phyloP scores from a whole-genome alignment of 495 filamentous ascomycete genomes.

The Annulohypoxylon bovei region DNA sequence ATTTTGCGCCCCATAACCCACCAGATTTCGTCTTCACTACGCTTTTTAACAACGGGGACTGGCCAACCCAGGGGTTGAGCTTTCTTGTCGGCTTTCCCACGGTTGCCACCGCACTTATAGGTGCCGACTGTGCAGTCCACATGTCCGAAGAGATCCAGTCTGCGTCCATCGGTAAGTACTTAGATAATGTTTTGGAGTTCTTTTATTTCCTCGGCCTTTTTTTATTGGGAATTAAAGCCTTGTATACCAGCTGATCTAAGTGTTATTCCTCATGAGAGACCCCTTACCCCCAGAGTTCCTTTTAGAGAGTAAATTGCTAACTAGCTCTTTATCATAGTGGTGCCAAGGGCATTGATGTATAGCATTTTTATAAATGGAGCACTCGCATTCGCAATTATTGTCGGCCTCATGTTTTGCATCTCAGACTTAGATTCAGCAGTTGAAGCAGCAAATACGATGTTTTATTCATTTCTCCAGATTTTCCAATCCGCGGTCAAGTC shows the following conservation, averaged over 20 bases:
- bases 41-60: slow-evolving; percentile 59
- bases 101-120: slow-evolving; percentile 34
- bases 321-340: slow-evolving; percentile 33
- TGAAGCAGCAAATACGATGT: slow-evolving; percentile 32
- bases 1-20: slow-evolving; percentile 54
- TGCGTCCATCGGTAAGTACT: not conserved
- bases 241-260: not conserved
- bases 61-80: slow-evolving; percentile 51
- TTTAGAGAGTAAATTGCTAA: not conserved
- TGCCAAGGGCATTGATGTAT: slow-evolving; percentile 59
- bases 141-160: slow-evolving; percentile 66
- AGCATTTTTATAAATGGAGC: slow-evolving; percentile 53
- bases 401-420: slow-evolving; percentile 61
- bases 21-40: slow-evolving; percentile 44
- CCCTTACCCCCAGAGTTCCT: too few relatives aligned
- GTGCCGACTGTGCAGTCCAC: slow-evolving; percentile 49
- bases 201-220: not conserved
- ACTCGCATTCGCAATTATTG: slow-evolving; percentile 60
- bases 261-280: not conserved
- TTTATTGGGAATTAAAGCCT: not conserved
- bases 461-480: slow-evolving; percentile 63
- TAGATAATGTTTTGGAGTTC: not conserved
- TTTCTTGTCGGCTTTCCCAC: slow-evolving; percentile 47
- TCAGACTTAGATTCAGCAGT: slow-evolving; percentile 54
- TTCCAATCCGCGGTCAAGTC: slow-evolving; percentile 56